Conservation (phyloP, 768 basidiomycete species). For the Mycena crocata region DNA sequence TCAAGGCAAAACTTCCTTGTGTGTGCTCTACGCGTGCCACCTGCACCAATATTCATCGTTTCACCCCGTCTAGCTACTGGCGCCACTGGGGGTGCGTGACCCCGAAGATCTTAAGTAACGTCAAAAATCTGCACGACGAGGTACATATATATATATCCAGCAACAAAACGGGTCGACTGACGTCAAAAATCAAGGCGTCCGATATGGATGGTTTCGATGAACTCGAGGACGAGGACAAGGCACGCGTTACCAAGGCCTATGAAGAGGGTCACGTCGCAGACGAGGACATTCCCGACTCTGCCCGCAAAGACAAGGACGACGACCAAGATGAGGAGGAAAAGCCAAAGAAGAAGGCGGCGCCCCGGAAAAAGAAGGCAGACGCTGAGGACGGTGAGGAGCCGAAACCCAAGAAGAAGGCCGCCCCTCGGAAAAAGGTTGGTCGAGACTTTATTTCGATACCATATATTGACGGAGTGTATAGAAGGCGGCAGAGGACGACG, state of each 20-base stretch:
- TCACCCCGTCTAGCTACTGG: slow-evolving; percentile 65
- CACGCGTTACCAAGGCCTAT: slow-evolving; percentile 77
- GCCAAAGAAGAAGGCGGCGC: slow-evolving; percentile 60
- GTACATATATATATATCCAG: too few relatives aligned
- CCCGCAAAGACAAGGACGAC: slow-evolving; percentile 61
- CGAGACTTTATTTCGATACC: not conserved
- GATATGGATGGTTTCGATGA: slow-evolving; percentile 92
- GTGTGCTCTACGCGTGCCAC: slow-evolving; percentile 32
- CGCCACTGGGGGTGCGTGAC: slow-evolving; percentile 94
- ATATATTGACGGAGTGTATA: slow-evolving; percentile 23
- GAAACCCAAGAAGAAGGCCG: slow-evolving; percentile 49
- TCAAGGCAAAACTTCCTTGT: slow-evolving; percentile 77
- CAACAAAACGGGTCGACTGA: too few relatives aligned
- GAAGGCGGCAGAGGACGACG: slow-evolving; percentile 46
- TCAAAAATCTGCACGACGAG: slow-evolving; percentile 69
- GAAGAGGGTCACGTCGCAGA: slow-evolving; percentile 80
- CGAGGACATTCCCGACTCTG: slow-evolving; percentile 84
- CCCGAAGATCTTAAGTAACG: slow-evolving; percentile 60
- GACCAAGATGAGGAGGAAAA: slow-evolving; percentile 63
- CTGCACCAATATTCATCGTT: slow-evolving; percentile 1
- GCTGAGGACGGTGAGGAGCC: slow-evolving; percentile 46
- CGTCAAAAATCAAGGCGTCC: slow-evolving; percentile 48
- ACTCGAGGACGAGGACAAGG: slow-evolving; percentile 75
- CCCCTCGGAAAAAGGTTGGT: slow-evolving; percentile 47
- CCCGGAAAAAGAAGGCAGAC: slow-evolving; percentile 44